Evolutionary conservation across 148 eudicot species (phyloP).

Genomic region (Cornus suecica): DNA sequence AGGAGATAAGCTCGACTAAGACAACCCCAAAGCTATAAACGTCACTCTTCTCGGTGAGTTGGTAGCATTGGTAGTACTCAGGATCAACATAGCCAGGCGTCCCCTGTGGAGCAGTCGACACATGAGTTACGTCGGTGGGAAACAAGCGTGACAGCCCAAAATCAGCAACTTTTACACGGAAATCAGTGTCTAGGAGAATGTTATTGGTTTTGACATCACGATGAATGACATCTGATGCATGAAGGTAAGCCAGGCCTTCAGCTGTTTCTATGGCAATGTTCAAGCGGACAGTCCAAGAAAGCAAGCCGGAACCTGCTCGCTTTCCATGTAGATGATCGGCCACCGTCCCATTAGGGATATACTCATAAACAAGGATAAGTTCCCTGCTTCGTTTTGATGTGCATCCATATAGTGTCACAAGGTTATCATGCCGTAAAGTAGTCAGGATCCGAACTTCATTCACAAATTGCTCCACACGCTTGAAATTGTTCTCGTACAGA

Average conservation of each 20-base stretch:
- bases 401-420: conserved; percentile 71
- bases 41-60: conserved; percentile 78
- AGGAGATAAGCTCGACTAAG: conserved; percentile 66
- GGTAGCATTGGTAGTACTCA: conserved; percentile 75
- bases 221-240: conserved; percentile 64
- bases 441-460: conserved; percentile 74
- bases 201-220: conserved; percentile 83
- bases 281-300: conserved; percentile 61
- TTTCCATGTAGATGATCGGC: conserved; percentile 86
- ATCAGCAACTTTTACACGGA: conserved; percentile 84
- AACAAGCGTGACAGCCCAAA: conserved; percentile 75
- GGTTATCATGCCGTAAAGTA: conserved; percentile 56
- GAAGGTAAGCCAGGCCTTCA: conserved; percentile 67
- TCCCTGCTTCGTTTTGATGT: conserved; percentile 68
- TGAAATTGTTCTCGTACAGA: conserved; percentile 66
- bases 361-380: conserved; percentile 77
- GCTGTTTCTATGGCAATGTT: conserved; percentile 77
- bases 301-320: conserved; percentile 39
- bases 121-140: conserved; percentile 67
- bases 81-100: conserved; percentile 94
- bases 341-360: conserved; percentile 76
- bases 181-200: conserved; percentile 58
- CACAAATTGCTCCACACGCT: conserved; percentile 72
- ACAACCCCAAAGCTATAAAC: conserved; percentile 88
- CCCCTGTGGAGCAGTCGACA: conserved; percentile 90